These are phyloP conservation scores for Fusarium subtropicale DNA, from an alignment of 2,329 filamentous ascomycete genomes.

Conservation along the genomic window DNA sequence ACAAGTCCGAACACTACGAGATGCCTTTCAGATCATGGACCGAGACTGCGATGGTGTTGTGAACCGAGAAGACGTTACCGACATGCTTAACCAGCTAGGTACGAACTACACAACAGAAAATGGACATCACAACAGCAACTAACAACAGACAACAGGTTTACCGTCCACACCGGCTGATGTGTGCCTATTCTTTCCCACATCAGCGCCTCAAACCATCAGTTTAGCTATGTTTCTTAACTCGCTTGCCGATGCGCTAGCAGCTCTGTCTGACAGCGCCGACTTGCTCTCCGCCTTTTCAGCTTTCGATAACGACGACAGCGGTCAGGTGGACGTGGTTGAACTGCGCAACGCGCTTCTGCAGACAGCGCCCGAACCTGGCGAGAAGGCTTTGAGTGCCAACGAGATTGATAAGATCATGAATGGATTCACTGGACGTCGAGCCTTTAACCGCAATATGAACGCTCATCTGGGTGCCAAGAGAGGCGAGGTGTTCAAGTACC, in stretches of 20 bases:
- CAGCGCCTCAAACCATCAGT: constrained; percentile 77
- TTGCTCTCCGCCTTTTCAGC: constrained; percentile 91
- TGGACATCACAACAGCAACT: not conserved
- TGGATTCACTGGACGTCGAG: constrained; percentile 85
- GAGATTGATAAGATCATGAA: constrained; percentile 90
- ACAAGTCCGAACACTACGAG: constrained; percentile 87
- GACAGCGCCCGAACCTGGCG: constrained; percentile 81
- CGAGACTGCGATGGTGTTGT: constrained; percentile 87
- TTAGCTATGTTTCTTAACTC: constrained; percentile 88
- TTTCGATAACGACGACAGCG: constrained; percentile 95
- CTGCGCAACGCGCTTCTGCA: constrained; percentile 85
- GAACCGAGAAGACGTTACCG: constrained; percentile 83
- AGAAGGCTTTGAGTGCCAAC: constrained; percentile 70
- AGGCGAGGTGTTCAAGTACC: constrained; percentile 92
- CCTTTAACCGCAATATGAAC: constrained; percentile 76
- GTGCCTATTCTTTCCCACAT: constrained; percentile 84
- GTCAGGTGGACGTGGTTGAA: constrained; percentile 87
- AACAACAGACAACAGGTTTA: constrained; percentile 66
- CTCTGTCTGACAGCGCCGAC: constrained; percentile 81
- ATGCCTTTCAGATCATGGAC: constrained; percentile 94
- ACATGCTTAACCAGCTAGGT: constrained; percentile 90
- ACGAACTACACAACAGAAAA: constrained; percentile 28
- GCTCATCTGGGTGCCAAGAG: constrained; percentile 68
- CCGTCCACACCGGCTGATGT: constrained; percentile 77
- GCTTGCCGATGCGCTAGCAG: constrained; percentile 77